Base-by-base conservation (phyloP, 2,329 filamentous ascomycete species). In the Claviceps pusilla region DNA sequence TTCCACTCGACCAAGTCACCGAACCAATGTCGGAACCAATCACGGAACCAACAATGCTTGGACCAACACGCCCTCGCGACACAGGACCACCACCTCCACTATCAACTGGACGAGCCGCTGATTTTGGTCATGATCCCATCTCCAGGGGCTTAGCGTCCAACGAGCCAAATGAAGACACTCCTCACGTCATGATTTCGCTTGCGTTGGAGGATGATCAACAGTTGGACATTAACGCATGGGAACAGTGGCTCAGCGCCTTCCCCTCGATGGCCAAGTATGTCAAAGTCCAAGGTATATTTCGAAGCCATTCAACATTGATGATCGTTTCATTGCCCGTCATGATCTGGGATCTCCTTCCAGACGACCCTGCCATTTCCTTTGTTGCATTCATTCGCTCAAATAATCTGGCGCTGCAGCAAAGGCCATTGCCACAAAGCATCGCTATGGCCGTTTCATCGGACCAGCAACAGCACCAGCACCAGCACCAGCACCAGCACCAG, bases 181-280 rank as follows among this genome's bases (percentile, higher is more conserved):
- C 79, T 3, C 78, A 82, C 58, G 78, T 82, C 45, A 78, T 82
- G 74, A 78, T 82, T 35, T 80, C 78, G 0, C 63, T 82, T 6
- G 77, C 79, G 0, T 66, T 82, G 0, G 78, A 82, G 59, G 77
- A 78, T 11, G 72, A 82, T 52, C 77, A 80, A 57, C 67, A 69
- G 14, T 64, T 80, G 1, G 78, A 81, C 49, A 66, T 82, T n/a
- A 73, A 76, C 54, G 76, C 76, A 4, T 82, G 78, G 77, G 73
- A 80, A 60, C 71, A 74, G 54, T 82, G 78, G 78, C 69, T 82
- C 3, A 65, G 69, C 33, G 72, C 69, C 19, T 79, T 81, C 57
- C 78, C 79, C 0, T 74, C 76, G 2, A 67, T 82, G 54, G 78
- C 78, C 46, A 80, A 77, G 59, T 77, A 80, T 57, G 77, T 80